Evolutionary conservation across 495 filamentous ascomycete species (phyloP), one percentile per base, ranked within the genome.

Genomic region (Cetradonia linearis): DNA sequence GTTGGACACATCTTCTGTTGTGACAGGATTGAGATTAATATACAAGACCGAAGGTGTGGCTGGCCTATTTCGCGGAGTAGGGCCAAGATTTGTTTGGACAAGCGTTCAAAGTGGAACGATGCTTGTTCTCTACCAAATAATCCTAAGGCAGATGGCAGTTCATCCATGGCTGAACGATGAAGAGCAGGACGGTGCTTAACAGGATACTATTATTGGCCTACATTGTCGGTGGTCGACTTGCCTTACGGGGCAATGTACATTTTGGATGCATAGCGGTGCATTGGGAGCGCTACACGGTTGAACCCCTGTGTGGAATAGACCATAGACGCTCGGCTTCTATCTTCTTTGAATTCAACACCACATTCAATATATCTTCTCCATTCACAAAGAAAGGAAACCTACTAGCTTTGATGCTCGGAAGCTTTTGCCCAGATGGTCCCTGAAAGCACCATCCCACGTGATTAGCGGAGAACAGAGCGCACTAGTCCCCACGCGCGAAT

Each of bases 41-140:
- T 98, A 96, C 73, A 81, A 80, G 62, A 86, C 85, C 2, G 93
- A 98, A 70, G 93, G 93, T 1, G 58, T 96, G 40, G 81, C 74
- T 1, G 94, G 93, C 13, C 95, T 91, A 83, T 98, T 98, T 71
- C 83, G 94, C 38, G 93, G 93, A 14, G 93, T 98, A 37, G 93
- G 90, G 6, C 93, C 93, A 10, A 82, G 93, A 36, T 83, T 84
- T 58, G 89, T 96, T n/a, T 98, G 93, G 93, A 97, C 93, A 52
- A 94, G 89, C 69, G 87, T 96, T 53, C 93, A 98, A 74, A 93
- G 88, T 67, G 88, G 92, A 28, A 95, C 91, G 54, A 98, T 98
- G 93, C 73, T 98, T 66, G 89, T 98, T 58, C 75, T 96, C 72
- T 98, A 98, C 71, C 94, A 97, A 73, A 84, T 82, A 59, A 75